Conservation (phyloP, 768 basidiomycete genomes). For the Boletus insuetus region DNA sequence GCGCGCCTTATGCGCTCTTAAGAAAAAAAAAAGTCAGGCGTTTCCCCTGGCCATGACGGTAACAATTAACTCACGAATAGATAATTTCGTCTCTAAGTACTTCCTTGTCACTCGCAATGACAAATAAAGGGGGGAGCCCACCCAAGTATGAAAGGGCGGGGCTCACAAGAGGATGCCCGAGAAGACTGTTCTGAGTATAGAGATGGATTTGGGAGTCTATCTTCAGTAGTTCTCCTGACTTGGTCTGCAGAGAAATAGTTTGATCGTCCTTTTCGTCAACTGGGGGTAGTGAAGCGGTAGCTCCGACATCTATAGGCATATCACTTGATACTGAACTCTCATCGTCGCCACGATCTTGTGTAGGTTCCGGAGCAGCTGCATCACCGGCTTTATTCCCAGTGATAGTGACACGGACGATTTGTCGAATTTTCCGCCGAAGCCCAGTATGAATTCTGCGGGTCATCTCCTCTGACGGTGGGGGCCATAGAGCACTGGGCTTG, state of each 20-base stretch:
- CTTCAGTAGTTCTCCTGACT: slow-evolving; percentile 50
- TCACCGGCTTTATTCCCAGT: slow-evolving; percentile 11
- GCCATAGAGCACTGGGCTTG: slow-evolving; percentile 79
- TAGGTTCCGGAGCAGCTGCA: neutral
- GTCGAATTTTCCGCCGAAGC: slow-evolving; percentile 59
- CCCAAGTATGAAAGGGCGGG: slow-evolving; percentile 82
- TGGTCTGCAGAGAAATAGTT: slow-evolving; percentile 42
- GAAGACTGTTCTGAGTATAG: slow-evolving; percentile 75
- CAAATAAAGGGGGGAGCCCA: slow-evolving; percentile 81
- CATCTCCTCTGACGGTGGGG: slow-evolving; percentile 65
- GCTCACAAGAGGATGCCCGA: slow-evolving; percentile 81
- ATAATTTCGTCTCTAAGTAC: slow-evolving; percentile 91
- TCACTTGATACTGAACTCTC: slow-evolving; percentile 19
- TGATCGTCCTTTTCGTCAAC: slow-evolving; percentile 39
- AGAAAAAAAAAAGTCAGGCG: neutral
- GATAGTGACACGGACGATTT: slow-evolving; percentile 43
- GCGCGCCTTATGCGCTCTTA: slow-evolving; percentile 88
- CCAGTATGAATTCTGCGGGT: slow-evolving; percentile 54
- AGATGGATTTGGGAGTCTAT: slow-evolving; percentile 78
- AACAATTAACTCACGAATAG: slow-evolving; percentile 56
- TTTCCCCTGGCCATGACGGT: neutral
- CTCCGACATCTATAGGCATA: slow-evolving; percentile 47
- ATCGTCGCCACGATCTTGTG: slow-evolving; percentile 8
- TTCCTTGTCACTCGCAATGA: slow-evolving; percentile 88
- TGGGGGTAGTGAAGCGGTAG: slow-evolving; percentile 43